Evolutionary conservation across 495 filamentous ascomycete species (phyloP).

Genomic region (Podospora bellae-mahoneyi): DNA sequence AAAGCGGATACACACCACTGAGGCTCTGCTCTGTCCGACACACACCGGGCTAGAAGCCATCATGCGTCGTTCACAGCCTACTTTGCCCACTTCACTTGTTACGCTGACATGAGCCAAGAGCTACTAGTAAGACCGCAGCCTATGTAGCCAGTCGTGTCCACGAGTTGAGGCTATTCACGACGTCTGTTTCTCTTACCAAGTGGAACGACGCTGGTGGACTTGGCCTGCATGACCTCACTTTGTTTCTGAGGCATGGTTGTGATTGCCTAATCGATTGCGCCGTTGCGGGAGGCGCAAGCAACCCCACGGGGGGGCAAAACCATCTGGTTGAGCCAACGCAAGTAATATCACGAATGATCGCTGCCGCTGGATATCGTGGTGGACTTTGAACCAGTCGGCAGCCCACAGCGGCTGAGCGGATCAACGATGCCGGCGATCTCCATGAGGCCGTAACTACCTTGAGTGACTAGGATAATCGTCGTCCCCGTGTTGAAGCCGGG

Average conservation of each 20-base stretch:
- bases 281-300: conserved; percentile 1
- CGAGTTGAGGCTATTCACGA: conserved; percentile 8
- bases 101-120: background rate
- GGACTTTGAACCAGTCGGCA: conserved; percentile 18
- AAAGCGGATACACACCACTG: background rate
- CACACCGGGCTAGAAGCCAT: background rate
- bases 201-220: conserved; percentile 4
- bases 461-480: background rate
- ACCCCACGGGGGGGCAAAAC: conserved; percentile 1
- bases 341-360: conserved; percentile 16
- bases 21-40: background rate
- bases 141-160: background rate
- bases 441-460: background rate
- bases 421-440: conserved; percentile 11
- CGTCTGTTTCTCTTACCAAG: background rate
- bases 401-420: conserved; percentile 17
- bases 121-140: background rate
- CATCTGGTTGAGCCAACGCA: background rate
- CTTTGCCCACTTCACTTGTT: background rate
- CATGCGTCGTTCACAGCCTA: background rate
- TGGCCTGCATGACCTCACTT: background rate
- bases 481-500: background rate
- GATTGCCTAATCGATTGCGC: conserved; percentile 3
- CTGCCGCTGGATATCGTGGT: conserved; percentile 21
- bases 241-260: conserved; percentile 2